These are phyloP conservation scores for Boletus reticuloceps DNA, from an alignment of 768 basidiomycete genomes.

Conservation along the genomic window DNA sequence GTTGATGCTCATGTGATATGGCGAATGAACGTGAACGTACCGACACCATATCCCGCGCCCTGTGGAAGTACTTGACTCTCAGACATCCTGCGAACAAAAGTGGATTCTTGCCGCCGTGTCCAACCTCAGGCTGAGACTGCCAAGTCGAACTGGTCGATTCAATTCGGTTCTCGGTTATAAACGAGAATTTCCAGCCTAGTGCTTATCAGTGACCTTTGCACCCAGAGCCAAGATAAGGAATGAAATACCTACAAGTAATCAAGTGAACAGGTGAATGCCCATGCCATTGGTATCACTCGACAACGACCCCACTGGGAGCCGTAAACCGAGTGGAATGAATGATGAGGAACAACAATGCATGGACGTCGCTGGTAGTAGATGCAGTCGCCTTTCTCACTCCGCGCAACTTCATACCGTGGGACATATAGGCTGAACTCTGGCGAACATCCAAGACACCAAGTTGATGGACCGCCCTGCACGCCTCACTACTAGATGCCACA, in stretches of 20 bases:
- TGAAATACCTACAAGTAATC: background rate
- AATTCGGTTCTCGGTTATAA: slow-evolving; percentile 4
- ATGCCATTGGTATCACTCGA: background rate
- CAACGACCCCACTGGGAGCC: background rate
- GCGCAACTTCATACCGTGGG: too few relatives aligned
- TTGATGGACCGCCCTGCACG: too few relatives aligned
- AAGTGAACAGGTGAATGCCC: background rate
- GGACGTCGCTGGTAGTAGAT: too few relatives aligned
- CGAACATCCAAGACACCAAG: too few relatives aligned
- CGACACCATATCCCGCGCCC: slow-evolving; percentile 84
- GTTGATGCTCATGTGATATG: background rate
- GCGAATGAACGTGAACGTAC: slow-evolving; percentile 36
- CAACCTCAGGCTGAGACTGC: too few relatives aligned
- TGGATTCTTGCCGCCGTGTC: background rate
- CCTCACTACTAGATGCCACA: too few relatives aligned
- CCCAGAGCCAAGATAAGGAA: slow-evolving; percentile 17
- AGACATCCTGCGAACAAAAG: slow-evolving; percentile 20
- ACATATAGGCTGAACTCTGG: too few relatives aligned
- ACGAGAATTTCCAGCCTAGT: background rate
- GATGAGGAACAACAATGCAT: too few relatives aligned
- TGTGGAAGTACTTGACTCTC: slow-evolving; percentile 55
- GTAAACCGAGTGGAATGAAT: too few relatives aligned
- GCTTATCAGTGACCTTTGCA: slow-evolving; percentile 18
- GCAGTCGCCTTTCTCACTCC: too few relatives aligned
- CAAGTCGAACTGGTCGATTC: background rate